Percentiles rank a stretch among this genome's conserved stretches.
Conservation (phyloP, 768 basidiomycete genomes). For the Tulasnella sp. region DNA sequence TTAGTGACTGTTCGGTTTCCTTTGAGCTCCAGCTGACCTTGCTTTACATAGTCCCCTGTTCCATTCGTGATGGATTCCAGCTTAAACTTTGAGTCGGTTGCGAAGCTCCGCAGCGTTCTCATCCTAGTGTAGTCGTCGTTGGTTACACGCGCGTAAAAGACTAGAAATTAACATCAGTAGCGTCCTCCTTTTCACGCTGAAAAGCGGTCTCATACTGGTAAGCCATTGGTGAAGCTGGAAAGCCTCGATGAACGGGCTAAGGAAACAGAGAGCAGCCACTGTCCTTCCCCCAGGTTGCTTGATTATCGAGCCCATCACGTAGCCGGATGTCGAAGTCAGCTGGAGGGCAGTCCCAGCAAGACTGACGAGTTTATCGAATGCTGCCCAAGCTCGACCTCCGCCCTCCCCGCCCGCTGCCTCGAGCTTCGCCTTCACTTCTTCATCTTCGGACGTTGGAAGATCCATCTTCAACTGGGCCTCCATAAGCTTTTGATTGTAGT, state of each 20-base stretch:
- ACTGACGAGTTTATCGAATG: background rate
- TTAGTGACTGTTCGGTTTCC: background rate
- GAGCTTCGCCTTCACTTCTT: slow-evolving; percentile 3
- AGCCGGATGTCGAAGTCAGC: background rate
- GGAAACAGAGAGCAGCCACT: background rate
- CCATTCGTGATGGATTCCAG: background rate
- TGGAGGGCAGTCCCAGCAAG: background rate
- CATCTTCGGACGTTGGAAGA: background rate
- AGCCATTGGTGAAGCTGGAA: background rate
- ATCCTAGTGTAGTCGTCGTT: background rate
- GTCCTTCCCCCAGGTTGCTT: background rate
- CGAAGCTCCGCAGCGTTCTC: background rate
- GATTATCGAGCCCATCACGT: background rate
- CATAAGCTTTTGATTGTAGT: background rate
- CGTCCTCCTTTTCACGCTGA: too few species aligned
- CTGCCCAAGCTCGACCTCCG: background rate
- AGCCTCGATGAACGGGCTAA: background rate
- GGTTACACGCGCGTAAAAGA: background rate
- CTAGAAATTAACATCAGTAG: background rate
- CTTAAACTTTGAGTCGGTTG: background rate
- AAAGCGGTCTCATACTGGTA: background rate
- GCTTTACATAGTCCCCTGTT: background rate
- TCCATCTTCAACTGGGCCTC: background rate
- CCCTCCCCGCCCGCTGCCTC: background rate
- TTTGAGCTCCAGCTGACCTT: background rate